Conservation (phyloP, 441 rosid genomes). For the Gossypium schwendimanii region DNA sequence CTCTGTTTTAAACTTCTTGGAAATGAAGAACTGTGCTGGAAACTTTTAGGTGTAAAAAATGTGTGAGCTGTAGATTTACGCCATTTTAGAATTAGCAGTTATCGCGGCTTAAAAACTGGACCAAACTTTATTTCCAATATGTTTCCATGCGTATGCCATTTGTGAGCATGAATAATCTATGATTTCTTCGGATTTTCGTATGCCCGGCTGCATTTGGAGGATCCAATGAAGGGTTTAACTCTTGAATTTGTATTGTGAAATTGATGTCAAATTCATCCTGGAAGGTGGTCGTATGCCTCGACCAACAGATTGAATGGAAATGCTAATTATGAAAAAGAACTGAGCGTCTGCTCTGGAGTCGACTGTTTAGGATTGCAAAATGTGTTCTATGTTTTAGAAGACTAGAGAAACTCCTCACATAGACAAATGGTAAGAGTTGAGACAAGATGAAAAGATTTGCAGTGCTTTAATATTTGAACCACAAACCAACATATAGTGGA, state of each 20-base stretch:
- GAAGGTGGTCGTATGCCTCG: background rate
- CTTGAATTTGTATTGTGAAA: background rate
- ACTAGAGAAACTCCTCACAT: background rate
- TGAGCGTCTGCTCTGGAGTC: background rate
- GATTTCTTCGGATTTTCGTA: background rate
- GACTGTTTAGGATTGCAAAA: background rate
- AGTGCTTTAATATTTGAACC: background rate
- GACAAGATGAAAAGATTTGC: background rate
- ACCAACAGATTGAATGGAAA: background rate
- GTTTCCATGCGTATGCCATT: background rate
- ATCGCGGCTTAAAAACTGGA: background rate
- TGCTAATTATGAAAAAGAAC: background rate
- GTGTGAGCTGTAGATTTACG: background rate
- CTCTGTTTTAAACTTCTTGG: background rate
- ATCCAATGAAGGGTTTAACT: background rate
- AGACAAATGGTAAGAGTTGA: background rate
- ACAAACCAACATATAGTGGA: background rate
- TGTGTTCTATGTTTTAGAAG: background rate
- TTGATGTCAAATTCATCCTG: background rate
- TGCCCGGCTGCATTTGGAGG: background rate
- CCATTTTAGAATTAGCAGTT: background rate
- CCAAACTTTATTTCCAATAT: background rate
- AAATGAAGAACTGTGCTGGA: background rate
- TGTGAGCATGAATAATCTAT: background rate
- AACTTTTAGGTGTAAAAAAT: background rate